phyloP scores from a whole-genome alignment of 1,284 basidiomycete species.

The Ustilago tritici region DNA sequence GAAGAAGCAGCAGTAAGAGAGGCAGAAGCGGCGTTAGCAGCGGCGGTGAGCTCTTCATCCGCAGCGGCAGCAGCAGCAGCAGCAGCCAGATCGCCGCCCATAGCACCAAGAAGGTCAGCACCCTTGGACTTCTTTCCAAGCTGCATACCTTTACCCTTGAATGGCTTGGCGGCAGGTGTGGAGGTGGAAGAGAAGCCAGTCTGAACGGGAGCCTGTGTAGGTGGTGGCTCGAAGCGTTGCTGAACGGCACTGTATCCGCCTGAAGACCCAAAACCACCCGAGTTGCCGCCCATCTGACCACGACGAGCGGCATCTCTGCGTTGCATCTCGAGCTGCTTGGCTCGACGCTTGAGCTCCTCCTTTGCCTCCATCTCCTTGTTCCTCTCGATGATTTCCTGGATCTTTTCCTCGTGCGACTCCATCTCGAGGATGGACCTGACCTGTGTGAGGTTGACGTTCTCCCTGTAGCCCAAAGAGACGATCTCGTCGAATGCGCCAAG shows the following conservation, averaged over 20 bases:
- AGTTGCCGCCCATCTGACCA: slow-evolving; percentile 48
- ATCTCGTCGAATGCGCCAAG: slow-evolving; percentile 97
- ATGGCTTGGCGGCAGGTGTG: slow-evolving; percentile 74
- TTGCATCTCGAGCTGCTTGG: slow-evolving; percentile 98
- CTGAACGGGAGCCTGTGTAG: slow-evolving; percentile 57
- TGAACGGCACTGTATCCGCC: slow-evolving; percentile 40
- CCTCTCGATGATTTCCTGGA: slow-evolving; percentile 97
- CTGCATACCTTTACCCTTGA: slow-evolving; percentile 98
- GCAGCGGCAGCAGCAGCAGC: slow-evolving; percentile 67
- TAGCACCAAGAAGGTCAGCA: slow-evolving; percentile 84
- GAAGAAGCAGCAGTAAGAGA: slow-evolving; percentile 50
- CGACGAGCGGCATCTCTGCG: slow-evolving; percentile 74
- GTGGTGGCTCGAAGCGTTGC: slow-evolving; percentile 58
- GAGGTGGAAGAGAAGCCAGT: slow-evolving; percentile 50
- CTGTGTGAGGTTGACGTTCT: slow-evolving; percentile 91
- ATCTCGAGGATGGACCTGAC: slow-evolving; percentile 94
- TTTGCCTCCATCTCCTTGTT: slow-evolving; percentile 99
- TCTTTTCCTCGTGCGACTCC: slow-evolving; percentile 99
- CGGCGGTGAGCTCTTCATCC: slow-evolving; percentile 69
- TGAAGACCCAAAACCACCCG: slow-evolving; percentile 47
- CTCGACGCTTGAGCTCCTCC: slow-evolving; percentile 96
- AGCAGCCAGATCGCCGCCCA: slow-evolving; percentile 73
- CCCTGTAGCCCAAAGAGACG: slow-evolving; percentile 91
- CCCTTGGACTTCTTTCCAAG: slow-evolving; percentile 94
- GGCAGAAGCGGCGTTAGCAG: slow-evolving; percentile 71